Conservation (phyloP, 441 rosid genomes). For the Populus hybrid region DNA sequence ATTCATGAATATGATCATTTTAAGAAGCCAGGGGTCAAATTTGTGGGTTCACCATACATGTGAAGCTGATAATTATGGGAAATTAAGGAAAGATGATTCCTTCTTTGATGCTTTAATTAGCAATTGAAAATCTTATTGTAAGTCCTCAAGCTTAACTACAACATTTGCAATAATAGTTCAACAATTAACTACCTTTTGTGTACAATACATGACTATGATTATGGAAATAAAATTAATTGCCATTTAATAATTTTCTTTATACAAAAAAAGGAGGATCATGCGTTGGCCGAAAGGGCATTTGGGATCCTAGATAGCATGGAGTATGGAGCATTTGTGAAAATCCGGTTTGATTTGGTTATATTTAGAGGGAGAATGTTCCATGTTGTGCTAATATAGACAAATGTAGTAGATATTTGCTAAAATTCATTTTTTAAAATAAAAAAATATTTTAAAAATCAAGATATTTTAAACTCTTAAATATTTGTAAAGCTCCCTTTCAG, state of each 20-base stretch:
- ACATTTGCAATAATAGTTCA: slow-evolving; percentile 13
- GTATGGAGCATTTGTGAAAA: no score
- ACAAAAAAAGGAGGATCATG: not conserved
- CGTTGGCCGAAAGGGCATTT: not conserved
- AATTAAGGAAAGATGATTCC: not conserved
- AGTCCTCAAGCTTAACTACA: not conserved
- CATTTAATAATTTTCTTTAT: not conserved
- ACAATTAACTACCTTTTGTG: slow-evolving; percentile 10
- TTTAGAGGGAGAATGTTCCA: no score
- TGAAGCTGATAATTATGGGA: slow-evolving; percentile 7
- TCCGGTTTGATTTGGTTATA: no score
- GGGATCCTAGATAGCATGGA: not conserved
- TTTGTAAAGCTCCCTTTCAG: no score
- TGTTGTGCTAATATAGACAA: no score
- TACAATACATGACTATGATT: slow-evolving; percentile 7
- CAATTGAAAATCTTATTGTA: not conserved
- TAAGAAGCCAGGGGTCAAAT: not conserved
- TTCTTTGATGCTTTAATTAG: not conserved
- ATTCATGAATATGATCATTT: slow-evolving; percentile 24
- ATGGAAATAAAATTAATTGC: not conserved
- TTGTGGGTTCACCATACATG: slow-evolving; percentile 32
- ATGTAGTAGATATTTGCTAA: no score
- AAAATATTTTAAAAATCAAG: no score
- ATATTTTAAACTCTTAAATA: no score
- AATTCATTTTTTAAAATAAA: no score